A percentile compares a stretch with the other conserved stretches of the same genome.
Conservation (phyloP, 345 rosid species). For the Brassica juncea region DNA sequence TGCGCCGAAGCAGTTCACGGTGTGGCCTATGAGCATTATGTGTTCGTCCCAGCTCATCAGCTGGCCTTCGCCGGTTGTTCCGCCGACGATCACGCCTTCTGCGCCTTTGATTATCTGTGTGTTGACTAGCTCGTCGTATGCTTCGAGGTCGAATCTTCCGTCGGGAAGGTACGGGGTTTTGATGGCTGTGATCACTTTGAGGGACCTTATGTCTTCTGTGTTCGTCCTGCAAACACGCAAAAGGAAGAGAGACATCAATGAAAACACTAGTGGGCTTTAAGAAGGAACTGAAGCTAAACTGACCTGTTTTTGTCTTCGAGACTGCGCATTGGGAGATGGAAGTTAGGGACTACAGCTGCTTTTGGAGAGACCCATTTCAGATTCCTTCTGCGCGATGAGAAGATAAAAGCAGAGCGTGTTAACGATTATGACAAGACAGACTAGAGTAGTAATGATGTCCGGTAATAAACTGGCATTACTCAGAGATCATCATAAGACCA, state of each 20-base stretch:
- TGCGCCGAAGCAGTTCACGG: conserved; percentile 75
- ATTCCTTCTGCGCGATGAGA: conserved; percentile 45
- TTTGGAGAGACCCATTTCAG: conserved; percentile 56
- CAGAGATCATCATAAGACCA: background rate
- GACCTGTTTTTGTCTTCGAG: conserved; percentile 76
- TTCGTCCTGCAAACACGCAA: conserved; percentile 57
- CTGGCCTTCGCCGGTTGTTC: conserved; percentile 95
- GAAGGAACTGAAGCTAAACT: background rate
- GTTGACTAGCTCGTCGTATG: conserved; percentile 72
- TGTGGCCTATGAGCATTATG: conserved; percentile 89
- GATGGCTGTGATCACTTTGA: conserved; percentile 81
- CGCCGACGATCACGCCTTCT: conserved; percentile 86
- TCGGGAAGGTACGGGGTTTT: conserved; percentile 92
- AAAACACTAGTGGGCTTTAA: background rate
- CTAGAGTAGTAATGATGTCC: background rate
- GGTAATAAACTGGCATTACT: background rate
- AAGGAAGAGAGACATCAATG: background rate
- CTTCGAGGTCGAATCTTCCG: conserved; percentile 94
- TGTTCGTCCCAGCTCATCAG: conserved; percentile 98
- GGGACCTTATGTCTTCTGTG: conserved; percentile 66
- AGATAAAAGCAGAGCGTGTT: background rate
- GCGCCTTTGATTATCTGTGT: conserved; percentile 66
- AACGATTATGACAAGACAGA: background rate
- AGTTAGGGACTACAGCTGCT: conserved; percentile 64
- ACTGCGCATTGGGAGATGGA: conserved; percentile 83